A percentile compares a stretch with the other conserved stretches of the same genome.
These are phyloP conservation scores for Colletotrichum godetiae DNA, from an alignment of 2,329 filamentous ascomycete species.

Conservation along the genomic window DNA sequence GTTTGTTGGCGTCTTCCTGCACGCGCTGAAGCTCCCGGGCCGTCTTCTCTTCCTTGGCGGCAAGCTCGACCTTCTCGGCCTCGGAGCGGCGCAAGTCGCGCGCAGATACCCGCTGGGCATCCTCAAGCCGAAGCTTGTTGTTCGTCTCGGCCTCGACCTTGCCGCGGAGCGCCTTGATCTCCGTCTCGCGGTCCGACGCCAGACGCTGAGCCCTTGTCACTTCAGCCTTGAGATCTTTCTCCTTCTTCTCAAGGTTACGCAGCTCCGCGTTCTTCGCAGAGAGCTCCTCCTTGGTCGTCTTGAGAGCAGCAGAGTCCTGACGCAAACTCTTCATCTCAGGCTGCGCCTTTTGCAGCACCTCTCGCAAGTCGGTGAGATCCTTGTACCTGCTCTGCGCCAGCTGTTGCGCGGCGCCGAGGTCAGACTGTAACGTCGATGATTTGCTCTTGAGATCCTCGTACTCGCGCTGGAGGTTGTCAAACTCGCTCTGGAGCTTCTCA, in stretches of 20 bases:
- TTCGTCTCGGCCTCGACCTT: constrained; percentile 81
- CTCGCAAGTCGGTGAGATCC: constrained; percentile 83
- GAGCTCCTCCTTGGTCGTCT: constrained; percentile 80
- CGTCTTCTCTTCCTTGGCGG: constrained; percentile 78
- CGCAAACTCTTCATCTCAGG: constrained; percentile 85
- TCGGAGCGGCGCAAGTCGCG: constrained; percentile 84
- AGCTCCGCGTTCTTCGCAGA: constrained; percentile 69
- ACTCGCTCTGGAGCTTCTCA: constrained; percentile 69
- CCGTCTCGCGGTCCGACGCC: constrained; percentile 78
- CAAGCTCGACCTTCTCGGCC: constrained; percentile 81
- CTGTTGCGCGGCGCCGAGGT: constrained; percentile 87
- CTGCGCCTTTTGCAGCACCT: constrained; percentile 85
- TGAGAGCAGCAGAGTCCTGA: constrained; percentile 80
- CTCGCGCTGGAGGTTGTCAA: constrained; percentile 64
- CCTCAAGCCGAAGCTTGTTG: constrained; percentile 79
- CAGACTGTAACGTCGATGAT: constrained; percentile 78
- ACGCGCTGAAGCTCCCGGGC: constrained; percentile 76
- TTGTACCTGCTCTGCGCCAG: constrained; percentile 89
- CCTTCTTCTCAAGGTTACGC: constrained; percentile 80
- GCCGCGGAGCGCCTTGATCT: constrained; percentile 82
- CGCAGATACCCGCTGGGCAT: constrained; percentile 78
- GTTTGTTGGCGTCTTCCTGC: constrained; percentile 77
- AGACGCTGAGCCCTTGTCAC: constrained; percentile 76
- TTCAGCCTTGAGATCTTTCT: constrained; percentile 84
- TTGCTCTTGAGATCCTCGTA: constrained; percentile 78